phyloP scores from a whole-genome alignment of 2,329 filamentous ascomycete genomes.

The Periglandula ipomoeae region DNA sequence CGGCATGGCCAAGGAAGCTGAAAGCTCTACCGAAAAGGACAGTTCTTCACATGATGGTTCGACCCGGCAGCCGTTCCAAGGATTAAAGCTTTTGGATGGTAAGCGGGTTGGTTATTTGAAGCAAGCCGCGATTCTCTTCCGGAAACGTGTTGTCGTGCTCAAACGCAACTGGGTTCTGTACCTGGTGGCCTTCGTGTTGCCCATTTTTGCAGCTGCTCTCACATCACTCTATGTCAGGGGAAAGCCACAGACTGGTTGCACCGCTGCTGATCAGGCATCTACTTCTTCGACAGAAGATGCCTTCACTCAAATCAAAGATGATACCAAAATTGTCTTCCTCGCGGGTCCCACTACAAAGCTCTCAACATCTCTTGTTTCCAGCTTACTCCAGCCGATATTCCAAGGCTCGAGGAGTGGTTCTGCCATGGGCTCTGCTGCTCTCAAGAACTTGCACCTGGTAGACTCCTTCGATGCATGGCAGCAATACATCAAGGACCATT shows the following conservation, averaged over 20 bases:
- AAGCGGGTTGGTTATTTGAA: constrained; percentile 56
- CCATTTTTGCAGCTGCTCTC: constrained; percentile 69
- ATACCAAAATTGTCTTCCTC: constrained; percentile 17
- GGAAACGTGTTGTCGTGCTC: constrained; percentile 69
- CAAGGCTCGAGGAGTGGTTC: constrained; percentile 15
- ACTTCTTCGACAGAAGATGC: constrained; percentile 27
- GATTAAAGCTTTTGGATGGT: constrained; percentile 56
- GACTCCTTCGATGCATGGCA: constrained; percentile 62
- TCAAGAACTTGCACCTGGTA: constrained; percentile 40
- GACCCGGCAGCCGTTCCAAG: constrained; percentile 17
- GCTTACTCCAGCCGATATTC: constrained; percentile 33
- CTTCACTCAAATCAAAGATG: constrained; percentile 27
- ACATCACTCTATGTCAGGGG: constrained; percentile 65
- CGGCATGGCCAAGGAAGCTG: constrained; percentile 11
- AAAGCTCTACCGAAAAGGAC: constrained; percentile 16
- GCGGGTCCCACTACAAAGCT: constrained; percentile 30
- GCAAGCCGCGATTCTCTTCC: constrained; percentile 67
- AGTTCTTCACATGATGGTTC: constrained; percentile 12
- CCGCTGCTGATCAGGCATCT: constrained; percentile 37
- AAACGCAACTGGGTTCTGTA: constrained; percentile 73
- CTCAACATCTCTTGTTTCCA: constrained; percentile 16
- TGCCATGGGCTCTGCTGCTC: constrained; percentile 10
- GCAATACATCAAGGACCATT: constrained; percentile 51
- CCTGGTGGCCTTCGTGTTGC: constrained; percentile 63
- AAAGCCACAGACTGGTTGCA: constrained; percentile 43